These are phyloP conservation scores for Backusella westeae DNA, from an alignment of 192 early-diverging fungal genomes.

Conservation along the genomic window DNA sequence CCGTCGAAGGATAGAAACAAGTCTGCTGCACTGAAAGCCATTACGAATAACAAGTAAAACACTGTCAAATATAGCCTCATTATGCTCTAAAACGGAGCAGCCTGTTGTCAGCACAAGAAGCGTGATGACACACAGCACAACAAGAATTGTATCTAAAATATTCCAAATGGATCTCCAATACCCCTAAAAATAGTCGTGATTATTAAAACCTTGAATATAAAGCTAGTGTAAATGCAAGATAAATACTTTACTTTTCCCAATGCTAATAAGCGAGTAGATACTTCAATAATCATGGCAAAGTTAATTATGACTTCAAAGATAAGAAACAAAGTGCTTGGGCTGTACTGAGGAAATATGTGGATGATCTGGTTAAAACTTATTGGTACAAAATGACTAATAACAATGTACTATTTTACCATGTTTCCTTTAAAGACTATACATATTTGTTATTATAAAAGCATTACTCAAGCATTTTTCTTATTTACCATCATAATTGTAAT, in stretches of 20 bases:
- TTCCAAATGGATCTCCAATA: slow-evolving; percentile 71
- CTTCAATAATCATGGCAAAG: slow-evolving; percentile 73
- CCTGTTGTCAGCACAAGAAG: slow-evolving; percentile 63
- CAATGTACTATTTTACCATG: slow-evolving; percentile 34
- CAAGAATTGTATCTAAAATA: slow-evolving; percentile 67
- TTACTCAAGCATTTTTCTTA: background rate
- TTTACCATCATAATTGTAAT: slow-evolving; percentile 49
- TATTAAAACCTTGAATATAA: background rate
- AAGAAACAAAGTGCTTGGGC: slow-evolving; percentile 66
- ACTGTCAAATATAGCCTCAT: slow-evolving; percentile 70
- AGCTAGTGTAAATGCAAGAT: background rate
- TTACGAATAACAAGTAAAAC: slow-evolving; percentile 70
- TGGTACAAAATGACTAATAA: background rate
- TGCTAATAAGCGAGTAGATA: slow-evolving; percentile 60
- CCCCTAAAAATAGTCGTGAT: slow-evolving; percentile 21
- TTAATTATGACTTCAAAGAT: slow-evolving; percentile 69
- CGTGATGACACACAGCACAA: slow-evolving; percentile 64
- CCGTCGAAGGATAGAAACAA: slow-evolving; percentile 64
- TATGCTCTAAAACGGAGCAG: slow-evolving; percentile 59
- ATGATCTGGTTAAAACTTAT: background rate
- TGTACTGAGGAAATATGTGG: slow-evolving; percentile 24
- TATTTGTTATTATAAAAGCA: background rate
- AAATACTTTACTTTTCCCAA: slow-evolving; percentile 47
- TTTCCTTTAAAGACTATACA: slow-evolving; percentile 37
- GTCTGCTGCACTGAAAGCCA: slow-evolving; percentile 59